These are phyloP conservation scores for Trichothecium roseum DNA, from an alignment of 2,329 filamentous ascomycete genomes.

Conservation along the genomic window DNA sequence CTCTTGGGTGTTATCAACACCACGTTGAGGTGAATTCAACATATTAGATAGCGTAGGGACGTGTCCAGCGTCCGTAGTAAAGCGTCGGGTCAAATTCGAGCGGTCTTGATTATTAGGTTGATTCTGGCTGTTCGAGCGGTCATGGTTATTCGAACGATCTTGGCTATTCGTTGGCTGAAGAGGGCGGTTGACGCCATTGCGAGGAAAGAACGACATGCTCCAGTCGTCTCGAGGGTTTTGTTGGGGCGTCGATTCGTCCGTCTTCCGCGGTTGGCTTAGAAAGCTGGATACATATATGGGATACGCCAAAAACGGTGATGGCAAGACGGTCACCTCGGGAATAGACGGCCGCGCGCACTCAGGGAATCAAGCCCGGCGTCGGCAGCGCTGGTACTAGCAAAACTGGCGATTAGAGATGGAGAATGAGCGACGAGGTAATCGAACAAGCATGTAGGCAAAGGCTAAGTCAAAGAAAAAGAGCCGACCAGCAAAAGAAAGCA, in stretches of 20 bases:
- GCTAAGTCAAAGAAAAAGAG: no score
- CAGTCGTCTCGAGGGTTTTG: constrained; percentile 69
- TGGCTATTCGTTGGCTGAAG: constrained; percentile 35
- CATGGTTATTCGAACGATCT: constrained; percentile 56
- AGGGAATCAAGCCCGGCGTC: no score
- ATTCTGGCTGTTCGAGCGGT: no score
- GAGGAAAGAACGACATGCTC: constrained; percentile 57
- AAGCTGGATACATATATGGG: no score
- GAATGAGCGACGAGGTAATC: no score
- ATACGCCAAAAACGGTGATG: no score
- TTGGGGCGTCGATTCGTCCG: constrained; percentile 56
- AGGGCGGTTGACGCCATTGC: constrained; percentile 55
- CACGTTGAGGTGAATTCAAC: constrained; percentile 36
- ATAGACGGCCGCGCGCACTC: no score
- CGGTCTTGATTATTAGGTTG: constrained; percentile 42
- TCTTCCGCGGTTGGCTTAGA: constrained; percentile 2
- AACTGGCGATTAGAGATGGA: no score
- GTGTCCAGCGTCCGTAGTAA: constrained; percentile 85
- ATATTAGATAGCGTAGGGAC: constrained; percentile 60
- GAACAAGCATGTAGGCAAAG: no score
- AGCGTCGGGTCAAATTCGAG: constrained; percentile 74
- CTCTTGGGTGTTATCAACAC: constrained; percentile 34
- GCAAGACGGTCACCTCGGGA: no score
- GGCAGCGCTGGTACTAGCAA: no score
- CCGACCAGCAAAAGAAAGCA: no score